These are phyloP conservation scores for Wickerhamiella brachini DNA, from an alignment of 805 yeast genomes.

Conservation along the genomic window DNA sequence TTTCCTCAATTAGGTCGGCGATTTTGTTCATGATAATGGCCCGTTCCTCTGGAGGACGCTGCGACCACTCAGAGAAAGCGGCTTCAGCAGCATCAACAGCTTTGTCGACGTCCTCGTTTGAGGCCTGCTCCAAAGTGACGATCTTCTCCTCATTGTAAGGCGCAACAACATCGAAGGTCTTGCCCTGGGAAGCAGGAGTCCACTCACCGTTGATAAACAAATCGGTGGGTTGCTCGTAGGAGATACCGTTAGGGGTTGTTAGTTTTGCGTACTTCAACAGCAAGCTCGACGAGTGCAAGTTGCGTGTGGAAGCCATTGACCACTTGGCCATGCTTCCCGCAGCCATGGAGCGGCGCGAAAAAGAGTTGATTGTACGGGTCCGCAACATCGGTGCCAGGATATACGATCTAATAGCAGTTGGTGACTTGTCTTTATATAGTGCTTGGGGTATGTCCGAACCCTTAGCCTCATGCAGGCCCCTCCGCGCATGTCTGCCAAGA, in stretches of 20 bases:
- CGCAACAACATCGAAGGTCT: conserved; percentile 47
- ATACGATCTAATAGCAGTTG: neutral
- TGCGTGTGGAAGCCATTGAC: neutral
- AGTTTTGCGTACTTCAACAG: neutral
- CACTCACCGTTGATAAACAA: conserved; percentile 68
- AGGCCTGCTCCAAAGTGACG: conserved; percentile 59
- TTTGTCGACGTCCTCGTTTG: conserved; percentile 59
- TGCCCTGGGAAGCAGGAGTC: conserved; percentile 36
- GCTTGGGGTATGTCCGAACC: neutral
- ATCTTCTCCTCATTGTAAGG: conserved; percentile 71
- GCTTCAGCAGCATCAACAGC: conserved; percentile 82
- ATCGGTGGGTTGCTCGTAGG: conserved; percentile 59
- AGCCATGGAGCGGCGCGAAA: neutral
- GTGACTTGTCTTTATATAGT: neutral
- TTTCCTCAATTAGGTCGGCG: conserved; percentile 65
- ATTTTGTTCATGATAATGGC: conserved; percentile 50
- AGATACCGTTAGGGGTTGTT: conserved; percentile 11
- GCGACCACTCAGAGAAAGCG: conserved; percentile 65
- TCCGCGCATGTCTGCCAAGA: neutral
- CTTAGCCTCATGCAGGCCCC: neutral
- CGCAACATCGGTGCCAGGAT: neutral
- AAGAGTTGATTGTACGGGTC: neutral
- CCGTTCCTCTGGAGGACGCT: conserved; percentile 51
- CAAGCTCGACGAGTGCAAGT: neutral
- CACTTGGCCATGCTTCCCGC: neutral